These are phyloP conservation scores for Cocos nucifera DNA, from an alignment of 176 grass and related monocot species.

Conservation along the genomic window DNA sequence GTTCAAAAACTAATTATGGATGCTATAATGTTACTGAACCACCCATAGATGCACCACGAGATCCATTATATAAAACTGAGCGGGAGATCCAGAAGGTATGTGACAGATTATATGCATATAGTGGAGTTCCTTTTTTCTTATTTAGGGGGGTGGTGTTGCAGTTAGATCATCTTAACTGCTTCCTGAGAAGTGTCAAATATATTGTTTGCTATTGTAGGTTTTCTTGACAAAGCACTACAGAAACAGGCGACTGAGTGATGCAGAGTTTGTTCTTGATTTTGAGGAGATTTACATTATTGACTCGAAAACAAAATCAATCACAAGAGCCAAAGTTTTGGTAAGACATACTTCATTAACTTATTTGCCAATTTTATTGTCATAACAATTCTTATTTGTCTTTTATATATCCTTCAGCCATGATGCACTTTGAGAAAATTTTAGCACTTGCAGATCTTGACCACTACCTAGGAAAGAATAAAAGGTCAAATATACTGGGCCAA, in stretches of 20 bases:
- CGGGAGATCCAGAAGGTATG: conserved; percentile 76
- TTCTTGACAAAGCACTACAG: conserved; percentile 93
- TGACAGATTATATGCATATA: background rate
- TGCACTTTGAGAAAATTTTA: too few species aligned
- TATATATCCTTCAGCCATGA: too few species aligned
- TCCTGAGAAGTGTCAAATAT: background rate
- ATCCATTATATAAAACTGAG: conserved; percentile 69
- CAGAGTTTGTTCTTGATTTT: conserved; percentile 89
- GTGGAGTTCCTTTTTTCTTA: too few species aligned
- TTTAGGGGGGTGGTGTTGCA: too few species aligned
- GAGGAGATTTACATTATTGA: conserved; percentile 97
- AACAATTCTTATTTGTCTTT: too few species aligned
- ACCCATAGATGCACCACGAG: conserved; percentile 47
- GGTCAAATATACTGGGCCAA: too few species aligned
- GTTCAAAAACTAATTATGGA: conserved; percentile 56
- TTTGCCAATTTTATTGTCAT: too few species aligned
- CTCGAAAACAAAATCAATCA: conserved; percentile 82
- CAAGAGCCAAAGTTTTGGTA: conserved; percentile 88
- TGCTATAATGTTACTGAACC: conserved; percentile 70
- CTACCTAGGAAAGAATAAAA: too few species aligned
- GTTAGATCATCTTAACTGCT: too few species aligned
- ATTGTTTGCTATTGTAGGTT: conserved; percentile 38
- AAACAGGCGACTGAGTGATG: conserved; percentile 59
- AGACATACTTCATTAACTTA: conserved; percentile 7
- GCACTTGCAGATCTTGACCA: too few species aligned